Evolutionary conservation across 768 basidiomycete genomes (phyloP).

Genomic region (Leucosporidium creatinivorum): DNA sequence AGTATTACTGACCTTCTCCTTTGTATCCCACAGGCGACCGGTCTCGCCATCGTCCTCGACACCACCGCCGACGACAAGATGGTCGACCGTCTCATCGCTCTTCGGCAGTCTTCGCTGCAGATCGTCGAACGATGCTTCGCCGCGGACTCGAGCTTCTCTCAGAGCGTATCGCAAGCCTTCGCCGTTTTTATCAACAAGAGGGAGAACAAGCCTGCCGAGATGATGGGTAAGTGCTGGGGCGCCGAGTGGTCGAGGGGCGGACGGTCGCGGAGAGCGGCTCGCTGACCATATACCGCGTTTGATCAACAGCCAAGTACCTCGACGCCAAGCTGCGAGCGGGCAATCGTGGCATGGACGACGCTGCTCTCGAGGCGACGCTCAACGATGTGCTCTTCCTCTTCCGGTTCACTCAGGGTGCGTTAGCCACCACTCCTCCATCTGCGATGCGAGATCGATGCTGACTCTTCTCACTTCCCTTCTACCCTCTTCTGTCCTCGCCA

Average conservation of each 20-base stretch:
- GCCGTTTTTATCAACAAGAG: conserved; percentile 63
- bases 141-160: conserved; percentile 41
- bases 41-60: conserved; percentile 62
- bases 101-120: conserved; percentile 56
- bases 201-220: conserved; percentile 73
- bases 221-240: conserved; percentile 49
- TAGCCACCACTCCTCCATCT: not conserved
- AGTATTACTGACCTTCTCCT: not conserved
- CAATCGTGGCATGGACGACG: conserved; percentile 61
- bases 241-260: conserved; percentile 34
- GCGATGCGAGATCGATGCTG: not conserved
- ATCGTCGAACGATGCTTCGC: conserved; percentile 53
- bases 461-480: not conserved
- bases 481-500: not conserved
- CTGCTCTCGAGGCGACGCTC: conserved; percentile 56
- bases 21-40: conserved; percentile 51
- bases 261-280: conserved; percentile 63
- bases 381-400: conserved; percentile 67
- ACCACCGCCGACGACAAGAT: conserved; percentile 60
- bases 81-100: conserved; percentile 63
- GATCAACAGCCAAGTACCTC: conserved; percentile 64
- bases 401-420: conserved; percentile 61
- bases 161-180: conserved; percentile 54
- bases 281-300: conserved; percentile 43
- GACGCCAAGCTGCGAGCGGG: conserved; percentile 82